phyloP scores from a whole-genome alignment of 1,139 yeast species.

The Saccharomyces hybrid region DNA sequence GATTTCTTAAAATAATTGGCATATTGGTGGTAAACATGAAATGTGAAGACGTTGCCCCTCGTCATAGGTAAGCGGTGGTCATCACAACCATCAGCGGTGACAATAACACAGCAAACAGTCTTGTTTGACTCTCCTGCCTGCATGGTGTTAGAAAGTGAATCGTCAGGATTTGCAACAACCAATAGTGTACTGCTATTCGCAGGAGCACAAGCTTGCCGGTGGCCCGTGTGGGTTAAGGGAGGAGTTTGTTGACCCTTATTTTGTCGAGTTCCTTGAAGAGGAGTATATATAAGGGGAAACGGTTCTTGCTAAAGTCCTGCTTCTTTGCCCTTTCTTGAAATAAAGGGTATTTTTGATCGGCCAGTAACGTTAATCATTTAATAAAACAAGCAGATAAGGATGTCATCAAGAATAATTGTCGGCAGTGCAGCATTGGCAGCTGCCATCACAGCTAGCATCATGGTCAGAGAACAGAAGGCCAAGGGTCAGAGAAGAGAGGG shows the following conservation, averaged over 20 bases:
- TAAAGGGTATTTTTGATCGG: neutral
- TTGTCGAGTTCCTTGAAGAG: neutral
- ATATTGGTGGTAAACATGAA: slow-evolving; percentile 4
- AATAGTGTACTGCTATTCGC: neutral
- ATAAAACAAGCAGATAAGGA: neutral
- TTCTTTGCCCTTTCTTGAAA: neutral
- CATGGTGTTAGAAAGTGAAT: neutral
- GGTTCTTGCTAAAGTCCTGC: neutral
- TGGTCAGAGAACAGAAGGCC: neutral
- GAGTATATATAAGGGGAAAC: neutral
- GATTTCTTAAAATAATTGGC: neutral
- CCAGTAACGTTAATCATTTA: neutral
- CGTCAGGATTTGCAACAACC: neutral
- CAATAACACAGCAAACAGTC: neutral
- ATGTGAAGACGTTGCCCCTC: neutral
- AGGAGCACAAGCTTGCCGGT: neutral
- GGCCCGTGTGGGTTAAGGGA: slow-evolving; percentile 1
- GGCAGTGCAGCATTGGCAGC: neutral
- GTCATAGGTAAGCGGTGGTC: neutral
- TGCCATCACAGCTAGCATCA: neutral
- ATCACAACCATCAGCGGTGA: neutral
- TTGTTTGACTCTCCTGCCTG: neutral
- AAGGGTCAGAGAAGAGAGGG: neutral
- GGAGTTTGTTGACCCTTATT: slow-evolving; percentile 1
- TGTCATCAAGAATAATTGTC: neutral